phyloP scores from a whole-genome alignment of 2,329 filamentous ascomycete genomes.

The Apiospora hydei region DNA sequence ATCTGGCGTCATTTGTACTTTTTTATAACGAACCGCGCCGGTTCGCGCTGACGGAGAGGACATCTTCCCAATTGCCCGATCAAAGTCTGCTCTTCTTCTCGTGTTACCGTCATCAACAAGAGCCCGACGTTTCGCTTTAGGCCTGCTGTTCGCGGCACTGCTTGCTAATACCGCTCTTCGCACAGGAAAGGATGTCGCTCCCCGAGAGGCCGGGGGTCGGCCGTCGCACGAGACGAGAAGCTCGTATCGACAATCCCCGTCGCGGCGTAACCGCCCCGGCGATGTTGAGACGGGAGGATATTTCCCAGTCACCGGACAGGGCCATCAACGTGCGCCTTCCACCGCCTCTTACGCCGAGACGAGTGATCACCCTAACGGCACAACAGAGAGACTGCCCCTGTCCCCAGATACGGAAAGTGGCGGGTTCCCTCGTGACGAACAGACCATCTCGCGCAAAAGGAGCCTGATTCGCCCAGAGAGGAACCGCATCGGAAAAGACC shows the following conservation, averaged over 20 bases:
- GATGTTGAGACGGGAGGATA: conserved; percentile 74
- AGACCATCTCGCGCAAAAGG: conserved; percentile 71
- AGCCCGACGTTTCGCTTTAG: not conserved
- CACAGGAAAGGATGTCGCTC: conserved; percentile 63
- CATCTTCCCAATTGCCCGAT: conserved; percentile 3
- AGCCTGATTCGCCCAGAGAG: conserved; percentile 91
- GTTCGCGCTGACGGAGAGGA: conserved; percentile 22
- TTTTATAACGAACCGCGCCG: not conserved
- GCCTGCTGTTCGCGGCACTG: not conserved
- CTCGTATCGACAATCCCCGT: conserved; percentile 68
- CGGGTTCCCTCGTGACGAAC: conserved; percentile 41
- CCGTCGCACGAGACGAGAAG: conserved; percentile 67
- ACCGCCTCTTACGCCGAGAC: conserved; percentile 66
- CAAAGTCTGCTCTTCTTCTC: conserved; percentile 20
- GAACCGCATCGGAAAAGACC: conserved; percentile 81
- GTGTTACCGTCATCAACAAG: not conserved
- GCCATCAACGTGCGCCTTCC: conserved; percentile 64
- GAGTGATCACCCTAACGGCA: conserved; percentile 59
- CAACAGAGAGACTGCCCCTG: conserved; percentile 63
- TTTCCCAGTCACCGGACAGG: conserved; percentile 48
- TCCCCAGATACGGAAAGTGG: conserved; percentile 53
- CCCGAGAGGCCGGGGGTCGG: conserved; percentile 68
- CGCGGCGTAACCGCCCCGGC: conserved; percentile 68
- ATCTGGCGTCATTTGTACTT: conserved; percentile 2
- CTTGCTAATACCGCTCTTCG: not conserved